Base-by-base conservation (phyloP, 352 stramenopile genomes). In the Globisporangium nodosum region DNA sequence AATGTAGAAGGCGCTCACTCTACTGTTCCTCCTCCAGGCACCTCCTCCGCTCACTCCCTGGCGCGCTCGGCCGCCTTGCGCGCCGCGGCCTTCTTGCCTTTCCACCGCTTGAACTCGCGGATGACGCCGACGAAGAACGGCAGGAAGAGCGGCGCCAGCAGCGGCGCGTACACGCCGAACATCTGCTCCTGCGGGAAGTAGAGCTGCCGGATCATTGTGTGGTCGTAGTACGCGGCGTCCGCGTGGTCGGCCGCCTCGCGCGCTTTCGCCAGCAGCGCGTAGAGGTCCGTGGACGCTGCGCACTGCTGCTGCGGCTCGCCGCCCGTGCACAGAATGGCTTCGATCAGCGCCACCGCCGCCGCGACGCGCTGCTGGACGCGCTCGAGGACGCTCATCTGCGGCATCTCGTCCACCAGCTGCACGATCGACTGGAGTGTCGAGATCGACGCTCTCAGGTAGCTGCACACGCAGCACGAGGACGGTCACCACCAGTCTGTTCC, bases 121-220 rank as follows among this genome's bases (percentile, higher is more conserved):
- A 85, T 59, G 48, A 86, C 42, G 2, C 78, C 78, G 40, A 86
- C 51, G 39, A 88, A 52, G 54, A 88, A 86, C 4, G 78, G 78
- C 37, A 88, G 59, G 18, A 88, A 59, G n/a, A 88, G 66, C 35
- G 78, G 78, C 20, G 78, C 78, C 2, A 88, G 69, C 27, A 88
- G 70, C 39, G 78, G 78, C 8, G 76, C 75, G 52, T 86, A 88
- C 12, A 88, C 78, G 3, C 75, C 78, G 24, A 85, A 56, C 70
- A 88, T 84, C 24, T 88, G 75, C 52, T 85, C 78, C 64, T 88
- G 73, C 7, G 78, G 78, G 53, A 88, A 88, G 56, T 88, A 88
- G 37, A 88, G 66, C 55, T 88, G 78, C 2, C 75, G 78, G 60
- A 85, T 85, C 78, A 88, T 88, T 30, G 78, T 86, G 61, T 80